Conservation (phyloP, 202 grass and related monocot genomes). For the Panicum hallii region DNA sequence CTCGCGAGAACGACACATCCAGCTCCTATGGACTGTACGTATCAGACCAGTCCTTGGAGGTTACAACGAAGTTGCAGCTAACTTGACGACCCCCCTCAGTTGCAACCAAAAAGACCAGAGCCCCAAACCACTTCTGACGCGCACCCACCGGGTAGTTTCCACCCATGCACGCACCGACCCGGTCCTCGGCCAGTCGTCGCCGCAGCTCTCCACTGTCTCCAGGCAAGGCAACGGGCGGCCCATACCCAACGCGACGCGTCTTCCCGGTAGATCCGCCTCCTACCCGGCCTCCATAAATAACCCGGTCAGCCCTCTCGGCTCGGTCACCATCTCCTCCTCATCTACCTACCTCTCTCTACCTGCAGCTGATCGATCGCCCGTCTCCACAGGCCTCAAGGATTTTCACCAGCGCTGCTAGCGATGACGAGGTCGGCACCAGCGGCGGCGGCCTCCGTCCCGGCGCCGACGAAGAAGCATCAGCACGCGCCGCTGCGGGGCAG, state of each 20-base stretch:
- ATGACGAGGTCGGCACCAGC: conserved; percentile 32
- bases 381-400: background rate
- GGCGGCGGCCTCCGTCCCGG: background rate
- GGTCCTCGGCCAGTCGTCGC: background rate
- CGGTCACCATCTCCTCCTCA: background rate
- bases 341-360: background rate
- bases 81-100: background rate
- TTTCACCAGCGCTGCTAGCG: no score
- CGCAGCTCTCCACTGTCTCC: conserved; percentile 12
- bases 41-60: background rate
- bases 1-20: no score
- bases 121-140: background rate
- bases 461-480: background rate
- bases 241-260: conserved; percentile 43
- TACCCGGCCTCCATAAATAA: conserved; percentile 38
- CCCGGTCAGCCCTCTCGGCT: background rate
- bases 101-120: background rate
- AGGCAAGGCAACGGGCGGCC: background rate
- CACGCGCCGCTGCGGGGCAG: conserved; percentile 42
- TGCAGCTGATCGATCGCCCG: background rate
- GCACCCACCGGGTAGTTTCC: conserved; percentile 26
- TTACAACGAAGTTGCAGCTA: background rate
- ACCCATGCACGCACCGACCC: conserved; percentile 19
- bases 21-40: no score
- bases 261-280: conserved; percentile 39